Conservation (phyloP, 331 rosid genomes). For the Pyracantha coccinea region DNA sequence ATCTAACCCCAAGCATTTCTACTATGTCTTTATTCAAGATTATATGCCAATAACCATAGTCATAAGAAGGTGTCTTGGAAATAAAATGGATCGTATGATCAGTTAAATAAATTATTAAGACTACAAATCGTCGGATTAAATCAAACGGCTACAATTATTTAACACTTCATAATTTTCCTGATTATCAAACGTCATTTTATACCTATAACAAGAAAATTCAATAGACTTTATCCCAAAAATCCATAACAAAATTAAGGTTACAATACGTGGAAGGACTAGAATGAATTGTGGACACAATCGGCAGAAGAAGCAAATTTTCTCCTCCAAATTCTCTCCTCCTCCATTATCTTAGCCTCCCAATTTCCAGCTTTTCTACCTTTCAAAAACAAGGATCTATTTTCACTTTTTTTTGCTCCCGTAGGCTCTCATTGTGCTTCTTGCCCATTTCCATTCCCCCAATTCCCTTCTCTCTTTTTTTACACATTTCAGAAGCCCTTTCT, state of each 20-base stretch:
- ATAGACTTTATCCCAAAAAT: neutral
- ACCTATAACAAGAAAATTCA: neutral
- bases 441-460: constrained; percentile 28
- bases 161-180: neutral
- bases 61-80: neutral
- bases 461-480: constrained; percentile 21
- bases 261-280: constrained; percentile 21
- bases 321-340: constrained; percentile 26
- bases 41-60: neutral
- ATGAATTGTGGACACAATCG: constrained; percentile 14
- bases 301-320: constrained; percentile 8
- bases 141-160: no score
- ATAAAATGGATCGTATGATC: neutral
- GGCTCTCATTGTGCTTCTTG: constrained; percentile 21
- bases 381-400: constrained; percentile 55
- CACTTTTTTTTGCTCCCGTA: constrained; percentile 20
- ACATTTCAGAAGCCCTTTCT: constrained; percentile 47
- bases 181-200: neutral
- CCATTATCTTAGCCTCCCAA: constrained; percentile 21
- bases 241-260: neutral
- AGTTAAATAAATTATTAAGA: neutral
- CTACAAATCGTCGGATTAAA: no score
- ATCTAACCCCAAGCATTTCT: neutral
- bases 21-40: neutral
- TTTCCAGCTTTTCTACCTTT: constrained; percentile 39